Evolutionary conservation across 148 eudicot genomes (phyloP).

Genomic region (Linanthus parryae): DNA sequence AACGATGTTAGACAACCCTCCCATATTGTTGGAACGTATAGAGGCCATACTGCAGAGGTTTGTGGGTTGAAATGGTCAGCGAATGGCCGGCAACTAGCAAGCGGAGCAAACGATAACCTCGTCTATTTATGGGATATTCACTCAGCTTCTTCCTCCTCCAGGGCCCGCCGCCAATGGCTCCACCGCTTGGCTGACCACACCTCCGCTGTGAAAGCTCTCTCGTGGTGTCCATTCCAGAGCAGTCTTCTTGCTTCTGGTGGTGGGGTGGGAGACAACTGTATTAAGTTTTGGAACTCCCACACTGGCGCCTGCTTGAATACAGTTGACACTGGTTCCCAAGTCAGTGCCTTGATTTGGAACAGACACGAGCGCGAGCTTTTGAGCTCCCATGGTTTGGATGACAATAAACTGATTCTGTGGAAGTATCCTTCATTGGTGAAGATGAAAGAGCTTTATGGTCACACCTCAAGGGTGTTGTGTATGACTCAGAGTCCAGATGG

Average conservation of each 20-base stretch:
- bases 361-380: slow-evolving; percentile 26
- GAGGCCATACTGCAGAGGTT: slow-evolving; percentile 32
- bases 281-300: slow-evolving; percentile 38
- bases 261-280: slow-evolving; percentile 32
- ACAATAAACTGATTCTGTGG: slow-evolving; percentile 27
- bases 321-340: slow-evolving; percentile 27
- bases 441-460: slow-evolving; percentile 27
- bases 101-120: slow-evolving; percentile 41
- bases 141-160: slow-evolving; percentile 11
- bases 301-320: slow-evolving; percentile 36
- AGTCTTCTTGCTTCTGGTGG: slow-evolving; percentile 42
- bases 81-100: slow-evolving; percentile 39
- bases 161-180: slow-evolving; percentile 19
- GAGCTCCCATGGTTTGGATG: slow-evolving; percentile 29
- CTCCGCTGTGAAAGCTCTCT: slow-evolving; percentile 37
- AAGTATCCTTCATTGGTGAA: slow-evolving; percentile 39
- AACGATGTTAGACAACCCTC: slow-evolving; percentile 33
- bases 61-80: slow-evolving; percentile 44
- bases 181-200: slow-evolving; percentile 28
- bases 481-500: too few species aligned
- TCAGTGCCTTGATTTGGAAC: slow-evolving; percentile 26
- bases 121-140: slow-evolving; percentile 25
- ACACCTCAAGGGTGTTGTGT: slow-evolving; percentile 23
- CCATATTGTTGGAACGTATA: slow-evolving; percentile 22
- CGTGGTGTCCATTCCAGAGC: slow-evolving; percentile 41